Percentiles rank a stretch among this genome's conserved stretches.
These are phyloP conservation scores for Magnolia kwangsiensis DNA, from an alignment of 164 flowering plant species.

Conservation along the genomic window DNA sequence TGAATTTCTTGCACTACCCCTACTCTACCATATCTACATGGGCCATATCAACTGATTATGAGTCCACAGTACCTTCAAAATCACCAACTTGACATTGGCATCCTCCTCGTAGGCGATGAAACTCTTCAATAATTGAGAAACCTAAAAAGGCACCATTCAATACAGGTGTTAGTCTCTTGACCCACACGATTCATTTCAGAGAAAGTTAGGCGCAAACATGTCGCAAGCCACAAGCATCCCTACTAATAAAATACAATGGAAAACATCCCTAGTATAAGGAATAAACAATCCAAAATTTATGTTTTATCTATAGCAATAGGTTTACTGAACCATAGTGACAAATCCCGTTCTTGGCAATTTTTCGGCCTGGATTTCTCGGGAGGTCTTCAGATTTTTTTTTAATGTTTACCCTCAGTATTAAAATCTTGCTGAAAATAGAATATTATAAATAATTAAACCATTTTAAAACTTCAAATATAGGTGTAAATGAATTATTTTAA, in stretches of 20 bases:
- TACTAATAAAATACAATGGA: neutral
- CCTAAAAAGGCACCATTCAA: constrained; percentile 24
- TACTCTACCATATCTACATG: neutral
- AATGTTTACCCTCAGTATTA: too few relatives aligned
- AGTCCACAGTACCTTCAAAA: constrained; percentile 58
- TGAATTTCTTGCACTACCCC: too few relatives aligned
- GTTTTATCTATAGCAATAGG: neutral
- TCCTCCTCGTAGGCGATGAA: constrained; percentile 63
- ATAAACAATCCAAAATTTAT: neutral
- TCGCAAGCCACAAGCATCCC: neutral
- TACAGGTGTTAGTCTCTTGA: neutral
- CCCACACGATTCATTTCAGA: neutral
- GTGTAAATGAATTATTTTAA: too few relatives aligned
- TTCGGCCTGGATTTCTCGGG: too few relatives aligned
- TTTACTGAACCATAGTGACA: too few relatives aligned
- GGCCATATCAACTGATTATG: neutral
- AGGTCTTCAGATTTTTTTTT: too few relatives aligned
- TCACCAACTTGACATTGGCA: constrained; percentile 56
- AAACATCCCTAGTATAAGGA: neutral
- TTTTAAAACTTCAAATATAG: too few relatives aligned
- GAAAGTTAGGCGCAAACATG: neutral
- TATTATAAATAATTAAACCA: too few relatives aligned
- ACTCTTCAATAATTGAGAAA: constrained; percentile 58
- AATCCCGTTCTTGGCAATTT: too few relatives aligned
- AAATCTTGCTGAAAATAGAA: too few relatives aligned